These are phyloP conservation scores for Phytopythium mirpurense DNA, from an alignment of 352 stramenopile genomes.

Conservation along the genomic window DNA sequence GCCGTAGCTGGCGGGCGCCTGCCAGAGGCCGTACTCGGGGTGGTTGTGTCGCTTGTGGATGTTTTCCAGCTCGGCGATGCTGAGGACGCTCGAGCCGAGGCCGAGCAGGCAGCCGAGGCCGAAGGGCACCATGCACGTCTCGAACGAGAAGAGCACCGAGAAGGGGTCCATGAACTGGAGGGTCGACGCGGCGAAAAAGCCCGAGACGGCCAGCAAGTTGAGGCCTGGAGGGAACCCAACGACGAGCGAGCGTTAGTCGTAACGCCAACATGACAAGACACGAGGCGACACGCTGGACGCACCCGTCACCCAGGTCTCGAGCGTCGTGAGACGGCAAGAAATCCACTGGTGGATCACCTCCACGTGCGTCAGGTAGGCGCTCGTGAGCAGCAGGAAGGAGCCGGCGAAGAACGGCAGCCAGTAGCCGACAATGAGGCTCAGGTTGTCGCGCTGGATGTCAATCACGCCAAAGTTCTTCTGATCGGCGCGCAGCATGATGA, in stretches of 20 bases:
- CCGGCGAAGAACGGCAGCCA: constrained; percentile 82
- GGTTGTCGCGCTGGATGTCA: constrained; percentile 54
- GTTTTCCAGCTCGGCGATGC: constrained; percentile 64
- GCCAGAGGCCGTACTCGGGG: constrained; percentile 72
- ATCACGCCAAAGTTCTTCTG: constrained; percentile 73
- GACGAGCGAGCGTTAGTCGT: no score
- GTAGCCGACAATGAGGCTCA: constrained; percentile 67
- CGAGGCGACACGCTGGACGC: background rate
- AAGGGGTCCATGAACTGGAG: constrained; percentile 84
- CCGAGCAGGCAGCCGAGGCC: constrained; percentile 61
- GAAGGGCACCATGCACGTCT: constrained; percentile 65
- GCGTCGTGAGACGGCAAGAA: constrained; percentile 60
- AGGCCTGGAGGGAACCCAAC: no score
- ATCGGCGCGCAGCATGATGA: constrained; percentile 49
- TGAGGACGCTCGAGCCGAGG: constrained; percentile 59
- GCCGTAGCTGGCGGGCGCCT: constrained; percentile 35
- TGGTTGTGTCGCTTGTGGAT: constrained; percentile 82
- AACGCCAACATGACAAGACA: no score
- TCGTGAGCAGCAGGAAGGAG: constrained; percentile 68
- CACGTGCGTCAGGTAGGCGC: constrained; percentile 74
- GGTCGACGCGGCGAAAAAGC: constrained; percentile 76
- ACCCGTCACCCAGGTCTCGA: constrained; percentile 14
- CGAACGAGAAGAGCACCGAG: constrained; percentile 70
- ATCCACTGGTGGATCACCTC: constrained; percentile 84
- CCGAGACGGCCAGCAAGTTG: constrained; percentile 50